Evolutionary conservation across 306 rosid species (phyloP), one percentile per base, ranked within the genome.

Genomic region (Quercus ilex): DNA sequence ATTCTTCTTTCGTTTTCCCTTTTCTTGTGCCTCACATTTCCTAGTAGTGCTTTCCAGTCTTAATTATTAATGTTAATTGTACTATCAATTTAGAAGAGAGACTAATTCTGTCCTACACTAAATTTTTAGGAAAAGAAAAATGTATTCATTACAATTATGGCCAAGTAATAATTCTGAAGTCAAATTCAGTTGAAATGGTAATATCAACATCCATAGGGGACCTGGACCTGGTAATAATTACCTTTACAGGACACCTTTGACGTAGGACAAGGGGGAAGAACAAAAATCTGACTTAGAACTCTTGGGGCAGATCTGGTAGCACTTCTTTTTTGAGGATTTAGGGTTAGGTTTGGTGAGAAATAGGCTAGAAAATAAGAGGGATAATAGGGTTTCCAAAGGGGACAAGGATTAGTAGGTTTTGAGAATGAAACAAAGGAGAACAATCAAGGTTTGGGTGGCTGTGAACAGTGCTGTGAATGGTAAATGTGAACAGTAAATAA

Each of bases 11-110:
- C 72, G 13, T 60, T 19, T 73, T 64, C 23, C 25, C 4, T 58
- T 57, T 35, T 69, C 71, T 62, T 55, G n/a, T 78, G 73, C 69
- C 73, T 63, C 60, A 35, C 64, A 65, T 85, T 75, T 60, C 68
- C 56, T 56, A 58, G 49, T 5, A 67, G 75, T 19, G 20, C 43
- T 69, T n/a, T 76, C 11, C 72, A 76, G 55, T 58, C 59, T 35
- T 73, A 79, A 25, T 26, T 76, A 43, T 77, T 78, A 25, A 74
- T 79, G 74, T n/a, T 77, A 8, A 31, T 74, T 41, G 33, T 38
- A 31, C 56, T 25, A 28, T 15, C 70, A 64, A 30, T 5, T 15
- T 64, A 15, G 70, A 64, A 17, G 41, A 25, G 46, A 17, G 31
- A 64, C 21, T 14, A 30, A 64, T 30, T 31, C 5, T 30, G 20